Conservation (phyloP, 2,329 filamentous ascomycete genomes). For the Fusarium humuli region DNA sequence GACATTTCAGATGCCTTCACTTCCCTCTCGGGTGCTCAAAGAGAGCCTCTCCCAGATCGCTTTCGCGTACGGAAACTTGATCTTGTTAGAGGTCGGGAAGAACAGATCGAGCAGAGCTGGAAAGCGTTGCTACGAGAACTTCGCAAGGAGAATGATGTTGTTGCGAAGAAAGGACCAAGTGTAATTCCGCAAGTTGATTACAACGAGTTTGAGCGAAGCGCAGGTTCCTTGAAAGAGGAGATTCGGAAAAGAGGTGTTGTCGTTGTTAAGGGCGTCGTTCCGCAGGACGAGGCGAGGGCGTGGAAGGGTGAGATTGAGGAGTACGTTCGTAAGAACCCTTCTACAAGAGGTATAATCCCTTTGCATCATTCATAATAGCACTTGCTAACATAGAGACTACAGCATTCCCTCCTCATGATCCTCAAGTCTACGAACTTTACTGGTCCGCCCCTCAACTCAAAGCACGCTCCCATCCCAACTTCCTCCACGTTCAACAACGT, state of each 20-base stretch:
- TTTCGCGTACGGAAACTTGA: conserved; percentile 68
- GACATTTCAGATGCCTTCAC: conserved; percentile 73
- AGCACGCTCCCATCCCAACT: conserved; percentile 73
- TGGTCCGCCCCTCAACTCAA: conserved; percentile 77
- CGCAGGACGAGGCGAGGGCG: conserved; percentile 69
- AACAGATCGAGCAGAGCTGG: conserved; percentile 62
- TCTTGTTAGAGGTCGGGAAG: conserved; percentile 63
- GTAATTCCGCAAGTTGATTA: conserved; percentile 67
- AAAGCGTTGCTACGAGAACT: conserved; percentile 59
- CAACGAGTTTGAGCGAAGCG: conserved; percentile 55
- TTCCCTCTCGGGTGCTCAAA: conserved; percentile 63
- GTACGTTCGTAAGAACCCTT: conserved; percentile 73
- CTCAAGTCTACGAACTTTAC: conserved; percentile 80
- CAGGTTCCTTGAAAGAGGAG: conserved; percentile 56
- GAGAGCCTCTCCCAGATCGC: conserved; percentile 62
- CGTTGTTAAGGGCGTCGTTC: conserved; percentile 74
- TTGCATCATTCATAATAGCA: rapidly evolving
- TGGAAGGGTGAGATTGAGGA: conserved; percentile 74
- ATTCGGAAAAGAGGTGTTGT: conserved; percentile 71
- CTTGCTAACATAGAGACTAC: neutral
- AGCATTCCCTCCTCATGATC: conserved; percentile 75
- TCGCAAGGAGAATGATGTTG: conserved; percentile 59
- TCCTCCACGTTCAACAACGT: conserved; percentile 70
- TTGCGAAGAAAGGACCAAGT: conserved; percentile 58
- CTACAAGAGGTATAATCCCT: conserved; percentile 60